Evolutionary conservation across 805 yeast genomes (phyloP).

Genomic region (Ogataea haglerorum): DNA sequence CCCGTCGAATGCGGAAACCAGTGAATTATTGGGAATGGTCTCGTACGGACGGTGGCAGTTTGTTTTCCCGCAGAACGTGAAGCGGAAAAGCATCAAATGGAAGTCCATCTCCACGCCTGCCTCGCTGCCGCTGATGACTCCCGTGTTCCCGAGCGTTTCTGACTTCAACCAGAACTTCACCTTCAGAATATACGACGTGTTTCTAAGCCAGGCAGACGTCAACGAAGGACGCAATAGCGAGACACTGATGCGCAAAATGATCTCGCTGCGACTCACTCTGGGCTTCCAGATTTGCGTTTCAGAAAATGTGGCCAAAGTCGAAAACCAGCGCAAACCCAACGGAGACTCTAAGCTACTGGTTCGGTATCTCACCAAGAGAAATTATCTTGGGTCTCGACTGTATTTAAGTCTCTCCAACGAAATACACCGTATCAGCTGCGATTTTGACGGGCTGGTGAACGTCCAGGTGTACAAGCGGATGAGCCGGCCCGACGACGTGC

Average conservation of each 20-base stretch:
- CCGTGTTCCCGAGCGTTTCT: slow-evolving; percentile 65
- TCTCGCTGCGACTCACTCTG: slow-evolving; percentile 70
- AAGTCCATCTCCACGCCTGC: slow-evolving; percentile 91
- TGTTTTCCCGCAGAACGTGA: slow-evolving; percentile 74
- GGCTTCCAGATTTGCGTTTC: slow-evolving; percentile 93
- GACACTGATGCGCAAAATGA: slow-evolving; percentile 80
- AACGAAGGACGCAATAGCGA: slow-evolving; percentile 48
- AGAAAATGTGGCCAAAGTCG: slow-evolving; percentile 60
- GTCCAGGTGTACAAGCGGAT: slow-evolving; percentile 68
- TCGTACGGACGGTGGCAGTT: slow-evolving; percentile 88
- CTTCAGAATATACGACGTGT: slow-evolving; percentile 78
- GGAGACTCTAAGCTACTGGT: slow-evolving; percentile 51
- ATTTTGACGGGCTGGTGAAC: slow-evolving; percentile 64
- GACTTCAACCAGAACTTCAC: slow-evolving; percentile 73
- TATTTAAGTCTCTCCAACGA: slow-evolving; percentile 79
- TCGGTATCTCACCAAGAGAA: slow-evolving; percentile 49
- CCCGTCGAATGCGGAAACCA: slow-evolving; percentile 67
- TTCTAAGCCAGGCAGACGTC: slow-evolving; percentile 57
- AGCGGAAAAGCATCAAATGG: slow-evolving; percentile 79
- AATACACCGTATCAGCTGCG: slow-evolving; percentile 79
- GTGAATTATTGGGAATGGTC: slow-evolving; percentile 51
- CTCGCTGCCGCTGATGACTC: slow-evolving; percentile 77
- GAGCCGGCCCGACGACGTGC: slow-evolving; percentile 27
- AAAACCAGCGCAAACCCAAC: slow-evolving; percentile 52
- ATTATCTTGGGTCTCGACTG: slow-evolving; percentile 55